phyloP scores from a whole-genome alignment of 345 rosid genomes.

The Physaria fendleri region DNA sequence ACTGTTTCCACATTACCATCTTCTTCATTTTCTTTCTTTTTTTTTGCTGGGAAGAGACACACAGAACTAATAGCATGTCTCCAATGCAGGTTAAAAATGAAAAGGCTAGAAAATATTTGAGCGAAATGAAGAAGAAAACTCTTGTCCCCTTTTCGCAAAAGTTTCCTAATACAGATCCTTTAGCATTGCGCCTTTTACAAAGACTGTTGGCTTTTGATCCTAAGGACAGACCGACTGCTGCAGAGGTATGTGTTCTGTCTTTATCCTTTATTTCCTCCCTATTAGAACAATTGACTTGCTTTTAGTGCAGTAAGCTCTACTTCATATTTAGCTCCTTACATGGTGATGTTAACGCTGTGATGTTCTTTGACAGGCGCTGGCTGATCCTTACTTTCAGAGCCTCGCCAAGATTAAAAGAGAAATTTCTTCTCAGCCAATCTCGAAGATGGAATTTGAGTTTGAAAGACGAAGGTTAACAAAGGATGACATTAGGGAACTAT shows the following conservation, averaged over 20 bases:
- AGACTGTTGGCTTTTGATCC: slow-evolving; percentile 94
- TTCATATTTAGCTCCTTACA: not conserved
- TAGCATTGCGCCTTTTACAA: slow-evolving; percentile 65
- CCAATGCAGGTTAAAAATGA: slow-evolving; percentile 81
- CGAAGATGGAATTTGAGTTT: slow-evolving; percentile 94
- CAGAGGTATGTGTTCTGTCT: slow-evolving; percentile 50
- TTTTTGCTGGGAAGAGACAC: not conserved
- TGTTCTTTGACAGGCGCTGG: slow-evolving; percentile 52
- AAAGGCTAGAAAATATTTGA: slow-evolving; percentile 81
- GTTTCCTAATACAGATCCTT: slow-evolving; percentile 83
- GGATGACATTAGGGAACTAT: slow-evolving; percentile 79
- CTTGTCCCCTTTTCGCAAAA: slow-evolving; percentile 64
- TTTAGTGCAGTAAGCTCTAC: not conserved
- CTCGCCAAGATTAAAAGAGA: slow-evolving; percentile 88
- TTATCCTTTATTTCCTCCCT: not conserved
- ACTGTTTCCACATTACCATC: slow-evolving; percentile 7
- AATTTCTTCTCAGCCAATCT: slow-evolving; percentile 78
- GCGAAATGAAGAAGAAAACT: slow-evolving; percentile 74
- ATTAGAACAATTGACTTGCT: not conserved
- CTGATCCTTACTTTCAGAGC: slow-evolving; percentile 94
- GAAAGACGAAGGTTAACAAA: slow-evolving; percentile 87
- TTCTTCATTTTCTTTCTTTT: too few relatives aligned
- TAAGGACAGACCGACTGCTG: slow-evolving; percentile 87
- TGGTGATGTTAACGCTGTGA: not conserved
- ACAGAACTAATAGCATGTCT: not conserved